Evolutionary conservation across 129 eudicot genomes (phyloP).

Genomic region (Saposhnikovia divaricata): DNA sequence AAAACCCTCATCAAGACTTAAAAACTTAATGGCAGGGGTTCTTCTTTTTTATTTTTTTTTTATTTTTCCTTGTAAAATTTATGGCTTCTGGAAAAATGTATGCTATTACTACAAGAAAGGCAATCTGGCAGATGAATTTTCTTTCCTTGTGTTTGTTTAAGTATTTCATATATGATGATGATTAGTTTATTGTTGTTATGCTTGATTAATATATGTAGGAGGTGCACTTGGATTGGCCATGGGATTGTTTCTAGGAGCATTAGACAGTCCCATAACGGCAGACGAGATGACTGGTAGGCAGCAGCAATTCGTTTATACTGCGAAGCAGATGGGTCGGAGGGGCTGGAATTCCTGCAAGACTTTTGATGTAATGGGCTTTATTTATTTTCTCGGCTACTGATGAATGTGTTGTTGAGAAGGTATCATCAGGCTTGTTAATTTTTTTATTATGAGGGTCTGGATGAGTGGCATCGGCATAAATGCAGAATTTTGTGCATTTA

Average conservation of each 20-base stretch:
- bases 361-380: conserved; percentile 87
- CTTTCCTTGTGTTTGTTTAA: neutral
- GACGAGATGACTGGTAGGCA: conserved; percentile 80
- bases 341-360: conserved; percentile 91
- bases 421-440: conserved; percentile 1
- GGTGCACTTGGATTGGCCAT: conserved; percentile 91
- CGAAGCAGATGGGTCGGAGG: conserved; percentile 91
- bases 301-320: conserved; percentile 57
- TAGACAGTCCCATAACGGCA: conserved; percentile 70
- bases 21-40: neutral
- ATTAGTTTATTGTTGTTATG: neutral
- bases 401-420: conserved; percentile 94
- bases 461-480: neutral
- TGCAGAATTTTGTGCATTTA: neutral
- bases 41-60: too few species aligned
- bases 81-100: neutral
- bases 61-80: neutral
- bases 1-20: neutral
- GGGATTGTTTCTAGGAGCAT: conserved; percentile 90
- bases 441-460: neutral
- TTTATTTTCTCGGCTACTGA: conserved; percentile 91
- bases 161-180: neutral
- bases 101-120: neutral
- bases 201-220: conserved; percentile 37
- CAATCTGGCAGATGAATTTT: neutral